Conservation (phyloP, 1,284 basidiomycete genomes). For the Melampsora medusae region DNA sequence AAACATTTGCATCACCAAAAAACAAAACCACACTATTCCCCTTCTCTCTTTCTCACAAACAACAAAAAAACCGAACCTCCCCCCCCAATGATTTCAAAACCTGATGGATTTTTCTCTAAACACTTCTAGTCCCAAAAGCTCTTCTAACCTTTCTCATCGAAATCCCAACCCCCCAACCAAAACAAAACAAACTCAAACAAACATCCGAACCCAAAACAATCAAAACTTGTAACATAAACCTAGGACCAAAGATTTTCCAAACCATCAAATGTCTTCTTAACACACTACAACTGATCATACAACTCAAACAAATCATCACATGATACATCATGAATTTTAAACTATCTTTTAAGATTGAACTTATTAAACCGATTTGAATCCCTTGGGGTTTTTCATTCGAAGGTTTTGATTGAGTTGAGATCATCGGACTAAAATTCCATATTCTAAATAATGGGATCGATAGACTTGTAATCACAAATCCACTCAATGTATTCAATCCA, state of each 20-base stretch:
- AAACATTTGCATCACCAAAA: too few species aligned
- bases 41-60: too few species aligned
- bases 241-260: constrained; percentile 96
- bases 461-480: constrained; percentile 65
- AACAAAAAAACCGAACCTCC: too few species aligned
- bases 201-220: constrained; percentile 58
- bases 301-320: constrained; percentile 66
- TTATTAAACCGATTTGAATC: constrained; percentile 45
- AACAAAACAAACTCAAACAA: constrained; percentile 53
- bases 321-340: constrained; percentile 72
- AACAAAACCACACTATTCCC: too few species aligned
- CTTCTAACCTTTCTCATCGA: constrained; percentile 41
- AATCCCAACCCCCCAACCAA: constrained; percentile 44
- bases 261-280: constrained; percentile 92
- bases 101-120: neutral
- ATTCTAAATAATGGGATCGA: constrained; percentile 71
- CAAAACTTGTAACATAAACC: constrained; percentile 75
- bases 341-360: constrained; percentile 57
- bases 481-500: constrained; percentile 74
- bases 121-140: constrained; percentile 42
- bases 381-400: constrained; percentile 50
- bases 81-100: too few species aligned
- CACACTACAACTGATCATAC: constrained; percentile 71
- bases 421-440: constrained; percentile 80
- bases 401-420: neutral